phyloP scores from a whole-genome alignment of 2,329 filamentous ascomycete species.

The Aspergillus melleus region DNA sequence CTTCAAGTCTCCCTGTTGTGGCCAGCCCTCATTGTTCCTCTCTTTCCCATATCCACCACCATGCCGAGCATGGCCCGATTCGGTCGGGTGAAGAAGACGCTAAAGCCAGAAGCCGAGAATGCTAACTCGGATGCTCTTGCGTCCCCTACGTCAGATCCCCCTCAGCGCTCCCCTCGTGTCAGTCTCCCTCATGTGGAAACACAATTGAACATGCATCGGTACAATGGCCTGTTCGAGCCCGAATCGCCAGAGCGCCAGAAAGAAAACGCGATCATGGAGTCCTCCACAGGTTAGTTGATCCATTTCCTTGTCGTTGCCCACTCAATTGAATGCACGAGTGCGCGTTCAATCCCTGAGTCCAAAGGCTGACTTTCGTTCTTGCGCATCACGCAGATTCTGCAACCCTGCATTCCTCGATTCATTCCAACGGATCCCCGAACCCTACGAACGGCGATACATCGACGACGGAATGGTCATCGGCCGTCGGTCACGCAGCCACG shows the following conservation, averaged over 20 bases:
- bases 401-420: constrained; percentile 22
- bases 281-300: constrained; percentile 25
- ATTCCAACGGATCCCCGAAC: constrained; percentile 32
- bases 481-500: constrained; percentile 50
- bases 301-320: not conserved
- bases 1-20: constrained; percentile 9
- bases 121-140: constrained; percentile 29
- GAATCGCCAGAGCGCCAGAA: constrained; percentile 26
- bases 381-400: constrained; percentile 17
- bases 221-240: constrained; percentile 39
- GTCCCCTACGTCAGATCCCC: constrained; percentile 20
- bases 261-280: constrained; percentile 19
- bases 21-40: constrained; percentile 7
- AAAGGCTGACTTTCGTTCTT: not conserved
- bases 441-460: constrained; percentile 30
- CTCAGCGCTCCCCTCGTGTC: constrained; percentile 34
- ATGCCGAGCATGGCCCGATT: constrained; percentile 31
- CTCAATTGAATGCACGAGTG: not conserved
- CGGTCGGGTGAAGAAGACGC: constrained; percentile 30
- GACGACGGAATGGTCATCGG: constrained; percentile 49
- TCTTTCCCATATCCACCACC: constrained; percentile 14
- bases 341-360: too few relatives aligned
- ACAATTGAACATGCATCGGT: constrained; percentile 45
- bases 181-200: constrained; percentile 43
- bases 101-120: constrained; percentile 21